A percentile compares a stretch with the other conserved stretches of the same genome.
Conservation (phyloP, 345 rosid genomes). For the Chamaenerion angustifolium region DNA sequence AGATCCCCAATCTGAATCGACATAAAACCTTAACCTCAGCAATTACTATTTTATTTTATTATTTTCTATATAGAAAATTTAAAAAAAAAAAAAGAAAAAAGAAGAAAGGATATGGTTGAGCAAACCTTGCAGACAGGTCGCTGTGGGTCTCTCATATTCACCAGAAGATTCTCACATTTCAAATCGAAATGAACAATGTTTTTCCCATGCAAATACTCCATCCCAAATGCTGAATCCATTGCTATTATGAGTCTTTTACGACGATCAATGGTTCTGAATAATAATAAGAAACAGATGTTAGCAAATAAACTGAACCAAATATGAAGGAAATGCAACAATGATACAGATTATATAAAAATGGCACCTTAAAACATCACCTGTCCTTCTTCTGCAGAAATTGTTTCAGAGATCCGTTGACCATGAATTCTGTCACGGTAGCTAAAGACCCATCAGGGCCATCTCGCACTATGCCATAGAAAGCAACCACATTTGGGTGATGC, state of each 20-base stretch:
- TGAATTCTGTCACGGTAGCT: conserved; percentile 33
- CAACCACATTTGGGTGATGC: conserved; percentile 36
- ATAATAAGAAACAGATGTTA: too few species aligned
- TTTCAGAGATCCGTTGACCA: conserved; percentile 34
- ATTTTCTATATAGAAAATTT: too few species aligned
- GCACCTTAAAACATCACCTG: conserved; percentile 7
- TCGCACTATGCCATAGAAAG: conserved; percentile 36
- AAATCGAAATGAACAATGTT: conserved; percentile 36
- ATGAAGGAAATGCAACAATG: background rate
- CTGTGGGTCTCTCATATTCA: conserved; percentile 29
- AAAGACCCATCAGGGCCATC: conserved; percentile 20
- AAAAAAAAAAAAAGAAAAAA: too few species aligned
- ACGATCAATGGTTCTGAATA: conserved; percentile 25
- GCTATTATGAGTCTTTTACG: conserved; percentile 33
- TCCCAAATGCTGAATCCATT: conserved; percentile 37
- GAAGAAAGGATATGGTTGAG: background rate
- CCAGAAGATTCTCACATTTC: conserved; percentile 27
- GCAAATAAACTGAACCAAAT: background rate
- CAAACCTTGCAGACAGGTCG: conserved; percentile 35
- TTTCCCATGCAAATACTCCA: conserved; percentile 33
- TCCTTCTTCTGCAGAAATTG: conserved; percentile 24
- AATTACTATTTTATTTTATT: background rate
- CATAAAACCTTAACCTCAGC: background rate
- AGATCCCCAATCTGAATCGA: conserved; percentile 36
- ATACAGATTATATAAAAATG: background rate